These are phyloP conservation scores for Colletotrichum tamarilloi DNA, from an alignment of 2,329 filamentous ascomycete species.

Conservation along the genomic window DNA sequence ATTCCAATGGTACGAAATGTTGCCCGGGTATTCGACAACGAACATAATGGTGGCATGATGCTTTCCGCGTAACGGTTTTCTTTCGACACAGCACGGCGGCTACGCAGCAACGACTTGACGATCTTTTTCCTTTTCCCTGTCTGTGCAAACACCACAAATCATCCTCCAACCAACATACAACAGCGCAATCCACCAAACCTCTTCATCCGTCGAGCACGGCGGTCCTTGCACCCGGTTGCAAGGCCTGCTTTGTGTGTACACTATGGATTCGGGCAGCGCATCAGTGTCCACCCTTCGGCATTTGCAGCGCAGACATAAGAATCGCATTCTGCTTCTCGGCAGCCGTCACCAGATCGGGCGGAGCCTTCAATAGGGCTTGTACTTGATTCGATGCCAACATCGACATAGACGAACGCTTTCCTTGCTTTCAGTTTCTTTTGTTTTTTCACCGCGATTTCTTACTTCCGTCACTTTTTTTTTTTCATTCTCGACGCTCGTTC, in stretches of 20 bases:
- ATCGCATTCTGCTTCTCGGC: slow-evolving; percentile 36
- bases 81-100: slow-evolving; percentile 47
- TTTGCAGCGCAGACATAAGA: slow-evolving; percentile 34
- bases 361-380: slow-evolving; percentile 36
- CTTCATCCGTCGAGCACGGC: slow-evolving; percentile 41
- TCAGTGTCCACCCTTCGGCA: slow-evolving; percentile 23
- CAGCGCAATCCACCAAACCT: slow-evolving; percentile 26
- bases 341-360: slow-evolving; percentile 35
- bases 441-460: slow-evolving; percentile 7
- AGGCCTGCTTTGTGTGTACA: slow-evolving; percentile 37
- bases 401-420: slow-evolving; percentile 36
- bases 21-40: slow-evolving; percentile 34
- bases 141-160: slow-evolving; percentile 40
- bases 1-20: slow-evolving; percentile 30
- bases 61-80: slow-evolving; percentile 36
- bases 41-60: slow-evolving; percentile 35
- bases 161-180: slow-evolving; percentile 25
- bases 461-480: slow-evolving; percentile 1
- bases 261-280: slow-evolving; percentile 33
- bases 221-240: slow-evolving; percentile 44
- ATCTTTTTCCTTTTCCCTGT: slow-evolving; percentile 48
- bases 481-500: slow-evolving; percentile 27
- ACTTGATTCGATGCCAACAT: slow-evolving; percentile 33
- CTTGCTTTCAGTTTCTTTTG: slow-evolving; percentile 13
- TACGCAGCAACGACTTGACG: slow-evolving; percentile 54